Evolutionary conservation across 2,329 filamentous ascomycete genomes (phyloP), one percentile per base, ranked within the genome.

Genomic region (Lecanicillium sp.): DNA sequence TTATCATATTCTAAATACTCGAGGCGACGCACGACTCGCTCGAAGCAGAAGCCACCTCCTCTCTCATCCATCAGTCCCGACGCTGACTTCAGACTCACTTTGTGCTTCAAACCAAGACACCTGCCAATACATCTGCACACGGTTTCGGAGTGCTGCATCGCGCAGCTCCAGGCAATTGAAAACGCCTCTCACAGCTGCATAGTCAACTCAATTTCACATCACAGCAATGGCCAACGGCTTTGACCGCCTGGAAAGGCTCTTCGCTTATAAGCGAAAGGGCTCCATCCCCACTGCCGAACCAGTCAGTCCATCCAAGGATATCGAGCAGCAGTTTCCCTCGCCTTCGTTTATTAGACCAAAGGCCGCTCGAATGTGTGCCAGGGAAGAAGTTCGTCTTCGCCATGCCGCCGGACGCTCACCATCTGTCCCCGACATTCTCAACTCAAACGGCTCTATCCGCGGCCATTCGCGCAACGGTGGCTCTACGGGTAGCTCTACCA

Each of bases 271-370:
- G 49, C 59, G 58, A 39, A 63, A 61, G 45, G 45, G 49, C 25
- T 57, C 51, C 25, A 40, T 44, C 19, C 43, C 56, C 13, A 42
- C 48, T 9, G 51, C 42, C 37, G 50, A 46, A 38, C 45, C 51
- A 38, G 44, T 43, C 29, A 50, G 41, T 30, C 49, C 43, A 35
- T 33, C 50, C 38, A 41, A 42, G 19, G 39, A 52, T 8, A 37
- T 51, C 17, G 59, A 54, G 36, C 60, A 58, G 36, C 55, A 61
- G 35, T 75, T 74, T 44, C 71, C 71, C 4, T 63, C 63, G 15
- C 65, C 71, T 6, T 72, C 71, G 1, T 79, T 74, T 46, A 72
- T 79, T 44, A 64, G 70, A 33, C 75, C 75, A 18, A 76, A 63
- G 28, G 62, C 66, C 13, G 63, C 61, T 39, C 65, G 70, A 17